These are phyloP conservation scores for Geotrichum citri-aurantii DNA, from an alignment of 1,139 yeast genomes.

Conservation along the genomic window DNA sequence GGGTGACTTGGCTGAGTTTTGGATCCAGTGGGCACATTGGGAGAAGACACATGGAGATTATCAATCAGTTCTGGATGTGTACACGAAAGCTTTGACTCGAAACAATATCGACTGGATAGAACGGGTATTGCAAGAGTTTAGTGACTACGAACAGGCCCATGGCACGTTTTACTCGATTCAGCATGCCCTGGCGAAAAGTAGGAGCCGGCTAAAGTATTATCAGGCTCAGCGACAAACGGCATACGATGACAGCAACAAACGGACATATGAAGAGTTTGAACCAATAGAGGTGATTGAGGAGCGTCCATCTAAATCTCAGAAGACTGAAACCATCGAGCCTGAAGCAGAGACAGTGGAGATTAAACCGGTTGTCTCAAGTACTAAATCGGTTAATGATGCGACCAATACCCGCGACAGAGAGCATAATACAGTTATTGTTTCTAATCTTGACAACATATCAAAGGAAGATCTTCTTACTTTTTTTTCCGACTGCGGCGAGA, in stretches of 20 bases:
- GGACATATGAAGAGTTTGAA: conserved; percentile 1
- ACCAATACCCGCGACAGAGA: conserved; percentile 48
- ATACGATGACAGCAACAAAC: not conserved
- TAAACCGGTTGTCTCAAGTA: conserved; percentile 1
- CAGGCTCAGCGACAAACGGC: conserved; percentile 13
- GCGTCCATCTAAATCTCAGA: conserved; percentile 5
- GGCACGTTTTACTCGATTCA: conserved; percentile 35
- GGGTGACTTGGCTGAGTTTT: conserved; percentile 40
- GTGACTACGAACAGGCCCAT: conserved; percentile 38
- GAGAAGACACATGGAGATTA: conserved; percentile 35
- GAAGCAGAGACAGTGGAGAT: not conserved
- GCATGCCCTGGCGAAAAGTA: conserved; percentile 23
- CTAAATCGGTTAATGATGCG: not conserved
- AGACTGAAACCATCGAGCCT: not conserved
- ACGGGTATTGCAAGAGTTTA: conserved; percentile 44
- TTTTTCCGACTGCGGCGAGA: conserved; percentile 60
- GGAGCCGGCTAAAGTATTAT: conserved; percentile 14
- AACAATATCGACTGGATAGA: conserved; percentile 48
- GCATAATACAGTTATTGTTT: conserved; percentile 46
- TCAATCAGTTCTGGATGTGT: conserved; percentile 30
- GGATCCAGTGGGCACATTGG: conserved; percentile 45
- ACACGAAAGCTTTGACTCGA: conserved; percentile 37
- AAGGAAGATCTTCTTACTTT: conserved; percentile 39
- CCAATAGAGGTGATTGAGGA: not conserved
- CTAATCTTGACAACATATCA: conserved; percentile 37